Conservation (phyloP, 2,329 filamentous ascomycete species). For the Cercospora sesami region DNA sequence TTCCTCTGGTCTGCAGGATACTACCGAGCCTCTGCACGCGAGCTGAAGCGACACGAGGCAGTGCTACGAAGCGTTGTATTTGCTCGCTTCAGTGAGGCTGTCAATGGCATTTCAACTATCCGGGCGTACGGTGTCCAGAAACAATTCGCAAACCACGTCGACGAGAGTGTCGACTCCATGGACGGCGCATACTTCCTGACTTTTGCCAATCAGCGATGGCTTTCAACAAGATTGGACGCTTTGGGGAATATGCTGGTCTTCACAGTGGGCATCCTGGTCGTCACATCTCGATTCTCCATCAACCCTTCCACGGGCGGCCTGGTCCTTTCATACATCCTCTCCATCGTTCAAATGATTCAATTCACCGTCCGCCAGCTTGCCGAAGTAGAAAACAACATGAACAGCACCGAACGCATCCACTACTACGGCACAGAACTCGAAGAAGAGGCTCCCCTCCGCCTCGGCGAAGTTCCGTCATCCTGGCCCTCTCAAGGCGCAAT, state of each 20-base stretch:
- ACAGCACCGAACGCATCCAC: conserved; percentile 85
- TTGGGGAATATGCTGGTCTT: conserved; percentile 86
- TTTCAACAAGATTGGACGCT: conserved; percentile 78
- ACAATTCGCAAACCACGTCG: conserved; percentile 70
- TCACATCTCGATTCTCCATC: conserved; percentile 85
- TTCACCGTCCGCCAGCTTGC: conserved; percentile 92
- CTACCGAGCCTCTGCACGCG: conserved; percentile 86
- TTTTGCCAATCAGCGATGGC: conserved; percentile 93
- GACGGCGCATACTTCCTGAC: conserved; percentile 92
- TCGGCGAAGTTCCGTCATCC: conserved; percentile 64
- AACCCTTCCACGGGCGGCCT: conserved; percentile 81
- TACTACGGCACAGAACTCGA: conserved; percentile 87
- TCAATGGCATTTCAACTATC: conserved; percentile 80
- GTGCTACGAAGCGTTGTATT: conserved; percentile 85
- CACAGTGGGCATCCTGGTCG: conserved; percentile 82
- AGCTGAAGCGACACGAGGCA: conserved; percentile 92
- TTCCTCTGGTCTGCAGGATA: conserved; percentile 83
- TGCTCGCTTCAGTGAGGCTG: conserved; percentile 84
- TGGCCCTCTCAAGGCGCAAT: conserved; percentile 86
- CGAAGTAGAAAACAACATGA: conserved; percentile 98
- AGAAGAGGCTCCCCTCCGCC: conserved; percentile 82
- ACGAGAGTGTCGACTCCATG: conserved; percentile 81
- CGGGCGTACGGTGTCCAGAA: conserved; percentile 81
- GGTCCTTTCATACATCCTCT: conserved; percentile 88
- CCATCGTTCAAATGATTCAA: conserved; percentile 93